Conservation (phyloP, 176 grass and related monocot species). For the Oryza glumipatula region DNA sequence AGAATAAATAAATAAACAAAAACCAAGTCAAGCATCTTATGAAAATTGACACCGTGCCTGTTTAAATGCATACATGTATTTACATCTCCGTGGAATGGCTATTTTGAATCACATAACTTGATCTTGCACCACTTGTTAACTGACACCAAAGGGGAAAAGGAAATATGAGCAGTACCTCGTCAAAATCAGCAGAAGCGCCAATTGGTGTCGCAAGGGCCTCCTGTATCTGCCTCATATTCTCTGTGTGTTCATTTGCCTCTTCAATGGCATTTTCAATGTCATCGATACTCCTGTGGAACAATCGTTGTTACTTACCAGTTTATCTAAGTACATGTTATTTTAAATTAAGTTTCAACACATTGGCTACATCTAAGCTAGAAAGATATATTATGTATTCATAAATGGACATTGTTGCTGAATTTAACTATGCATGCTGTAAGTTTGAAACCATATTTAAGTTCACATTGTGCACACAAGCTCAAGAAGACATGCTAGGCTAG, state of each 20-base stretch:
- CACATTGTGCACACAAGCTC: not conserved
- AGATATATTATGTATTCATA: not conserved
- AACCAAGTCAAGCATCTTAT: not conserved
- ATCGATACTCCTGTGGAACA: constrained; percentile 51
- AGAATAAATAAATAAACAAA: not conserved
- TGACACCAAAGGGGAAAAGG: not conserved
- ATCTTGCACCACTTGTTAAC: not conserved
- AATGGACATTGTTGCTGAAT: not conserved
- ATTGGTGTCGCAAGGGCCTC: constrained; percentile 53
- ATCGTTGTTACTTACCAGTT: not conserved
- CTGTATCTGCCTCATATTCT: constrained; percentile 72
- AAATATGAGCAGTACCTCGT: constrained; percentile 48
- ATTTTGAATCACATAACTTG: not conserved
- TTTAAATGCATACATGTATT: not conserved
- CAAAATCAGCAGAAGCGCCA: constrained; percentile 61
- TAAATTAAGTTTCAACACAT: not conserved
- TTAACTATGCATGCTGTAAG: not conserved
- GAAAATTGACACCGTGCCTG: not conserved
- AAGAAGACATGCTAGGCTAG: not conserved
- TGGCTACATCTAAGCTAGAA: not conserved
- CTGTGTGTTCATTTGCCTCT: constrained; percentile 53
- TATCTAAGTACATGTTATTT: not conserved
- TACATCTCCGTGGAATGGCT: not conserved
- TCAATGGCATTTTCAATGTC: constrained; percentile 70
- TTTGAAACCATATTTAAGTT: not conserved